These are phyloP conservation scores for Plantago coronopus DNA, from an alignment of 305 asterid species.

Conservation along the genomic window DNA sequence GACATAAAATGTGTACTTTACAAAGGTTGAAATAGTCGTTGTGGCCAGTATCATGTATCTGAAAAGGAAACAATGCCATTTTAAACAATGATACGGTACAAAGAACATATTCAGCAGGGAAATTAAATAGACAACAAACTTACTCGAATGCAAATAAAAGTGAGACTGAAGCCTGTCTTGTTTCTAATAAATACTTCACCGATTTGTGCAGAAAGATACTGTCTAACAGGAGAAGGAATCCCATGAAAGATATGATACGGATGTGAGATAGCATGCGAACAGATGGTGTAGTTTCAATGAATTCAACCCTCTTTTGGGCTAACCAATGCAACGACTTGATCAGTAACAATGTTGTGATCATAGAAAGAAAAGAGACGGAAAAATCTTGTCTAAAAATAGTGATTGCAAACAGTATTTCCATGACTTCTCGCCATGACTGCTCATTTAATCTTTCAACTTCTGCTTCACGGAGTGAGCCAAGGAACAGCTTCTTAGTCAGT, in stretches of 20 bases:
- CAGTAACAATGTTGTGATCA: conserved; percentile 82
- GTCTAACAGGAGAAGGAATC: conserved; percentile 74
- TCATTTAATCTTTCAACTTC: conserved; percentile 96
- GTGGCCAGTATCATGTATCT: conserved; percentile 85
- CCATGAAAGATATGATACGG: conserved; percentile 85
- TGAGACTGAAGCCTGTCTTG: conserved; percentile 82
- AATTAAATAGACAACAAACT: conserved; percentile 27
- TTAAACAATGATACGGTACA: conserved; percentile 8
- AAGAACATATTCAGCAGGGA: not conserved
- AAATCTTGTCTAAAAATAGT: conserved; percentile 94
- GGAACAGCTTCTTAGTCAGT: conserved; percentile 76
- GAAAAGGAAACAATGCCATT: conserved; percentile 22
- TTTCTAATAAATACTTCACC: conserved; percentile 54
- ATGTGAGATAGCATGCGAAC: conserved; percentile 62
- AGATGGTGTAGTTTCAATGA: conserved; percentile 90
- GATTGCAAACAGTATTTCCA: conserved; percentile 93
- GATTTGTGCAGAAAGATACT: conserved; percentile 60
- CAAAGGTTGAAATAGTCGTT: conserved; percentile 70
- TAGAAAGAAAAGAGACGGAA: conserved; percentile 71
- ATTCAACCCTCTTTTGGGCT: conserved; percentile 96
- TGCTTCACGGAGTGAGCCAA: conserved; percentile 90
- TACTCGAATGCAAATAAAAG: conserved; percentile 96
- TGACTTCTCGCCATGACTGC: conserved; percentile 93
- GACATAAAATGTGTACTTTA: conserved; percentile 76
- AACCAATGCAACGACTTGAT: conserved; percentile 94